A percentile compares a stretch with the other conserved stretches of the same genome.
Conservation (phyloP, 2,329 filamentous ascomycete genomes). For the Periconia digitata region DNA sequence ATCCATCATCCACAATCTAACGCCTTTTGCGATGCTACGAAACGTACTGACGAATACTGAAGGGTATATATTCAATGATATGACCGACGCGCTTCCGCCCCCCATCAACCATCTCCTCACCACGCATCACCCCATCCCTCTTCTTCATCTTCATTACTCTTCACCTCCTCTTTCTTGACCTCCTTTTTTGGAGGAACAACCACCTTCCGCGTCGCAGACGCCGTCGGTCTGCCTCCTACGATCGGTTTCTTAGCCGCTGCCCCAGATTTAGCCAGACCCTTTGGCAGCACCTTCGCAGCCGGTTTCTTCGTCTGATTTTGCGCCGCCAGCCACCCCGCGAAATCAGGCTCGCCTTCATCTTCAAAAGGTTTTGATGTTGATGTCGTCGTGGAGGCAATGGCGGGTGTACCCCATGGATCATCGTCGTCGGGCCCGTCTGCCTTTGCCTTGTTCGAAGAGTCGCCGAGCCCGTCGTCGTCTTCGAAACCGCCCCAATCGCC, state of each 20-base stretch:
- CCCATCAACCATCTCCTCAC: slow-evolving; percentile 15
- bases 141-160: slow-evolving; percentile 45
- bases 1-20: slow-evolving; percentile 2
- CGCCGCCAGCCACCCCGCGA: slow-evolving; percentile 90
- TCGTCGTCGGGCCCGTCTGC: slow-evolving; percentile 61
- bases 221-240: slow-evolving; percentile 30
- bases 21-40: slow-evolving; percentile 21
- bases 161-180: slow-evolving; percentile 34
- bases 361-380: slow-evolving; percentile 63
- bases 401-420: slow-evolving; percentile 54
- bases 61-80: not conserved
- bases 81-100: not conserved
- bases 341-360: slow-evolving; percentile 88
- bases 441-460: slow-evolving; percentile 2
- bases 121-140: slow-evolving; percentile 45
- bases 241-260: slow-evolving; percentile 37
- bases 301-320: slow-evolving; percentile 74
- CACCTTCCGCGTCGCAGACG: slow-evolving; percentile 32
- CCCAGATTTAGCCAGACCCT: slow-evolving; percentile 70
- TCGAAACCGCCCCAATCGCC: slow-evolving; percentile 77
- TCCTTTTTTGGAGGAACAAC: slow-evolving; percentile 33
- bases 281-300: slow-evolving; percentile 71
- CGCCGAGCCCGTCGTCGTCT: slow-evolving; percentile 49
- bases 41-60: not conserved
- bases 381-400: slow-evolving; percentile 32